Percentiles rank a stretch among this genome's conserved stretches.
These are phyloP conservation scores for Schizosaccharomyces osmophilus DNA, from an alignment of 805 yeast species.

Conservation along the genomic window DNA sequence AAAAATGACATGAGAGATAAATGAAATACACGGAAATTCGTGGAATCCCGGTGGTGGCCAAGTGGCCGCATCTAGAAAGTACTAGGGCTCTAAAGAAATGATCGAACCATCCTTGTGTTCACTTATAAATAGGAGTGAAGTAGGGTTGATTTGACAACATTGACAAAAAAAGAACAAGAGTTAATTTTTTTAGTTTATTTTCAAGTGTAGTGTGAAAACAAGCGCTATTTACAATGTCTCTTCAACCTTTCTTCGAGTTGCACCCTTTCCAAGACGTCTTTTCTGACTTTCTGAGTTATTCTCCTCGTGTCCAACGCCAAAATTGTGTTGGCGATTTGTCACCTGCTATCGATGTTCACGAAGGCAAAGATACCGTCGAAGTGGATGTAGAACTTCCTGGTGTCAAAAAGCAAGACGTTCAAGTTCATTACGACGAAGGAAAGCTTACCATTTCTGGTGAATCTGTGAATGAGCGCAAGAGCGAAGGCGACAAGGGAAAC, in stretches of 20 bases:
- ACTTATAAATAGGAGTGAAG: too few relatives aligned
- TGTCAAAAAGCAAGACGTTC: neutral
- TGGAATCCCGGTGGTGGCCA: too few relatives aligned
- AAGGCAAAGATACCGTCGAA: neutral
- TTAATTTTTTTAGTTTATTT: too few relatives aligned
- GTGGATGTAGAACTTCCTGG: constrained; percentile 1
- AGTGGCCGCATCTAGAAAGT: too few relatives aligned
- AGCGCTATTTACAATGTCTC: neutral
- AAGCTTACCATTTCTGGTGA: constrained; percentile 1
- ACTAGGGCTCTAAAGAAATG: too few relatives aligned
- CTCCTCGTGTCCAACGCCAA: neutral
- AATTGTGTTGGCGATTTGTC: neutral
- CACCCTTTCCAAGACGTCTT: neutral
- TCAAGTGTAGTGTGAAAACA: too few relatives aligned
- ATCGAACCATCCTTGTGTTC: too few relatives aligned
- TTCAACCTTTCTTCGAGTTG: neutral
- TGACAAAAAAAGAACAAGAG: too few relatives aligned
- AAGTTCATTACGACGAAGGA: neutral
- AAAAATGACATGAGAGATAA: too few relatives aligned
- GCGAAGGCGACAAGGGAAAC: neutral
- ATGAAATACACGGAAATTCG: too few relatives aligned
- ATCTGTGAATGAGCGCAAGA: neutral
- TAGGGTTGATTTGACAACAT: too few relatives aligned
- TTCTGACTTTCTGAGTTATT: neutral
- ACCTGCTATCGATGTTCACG: neutral